Conservation (phyloP, 352 stramenopile species). For the Phytophthora pisi region DNA sequence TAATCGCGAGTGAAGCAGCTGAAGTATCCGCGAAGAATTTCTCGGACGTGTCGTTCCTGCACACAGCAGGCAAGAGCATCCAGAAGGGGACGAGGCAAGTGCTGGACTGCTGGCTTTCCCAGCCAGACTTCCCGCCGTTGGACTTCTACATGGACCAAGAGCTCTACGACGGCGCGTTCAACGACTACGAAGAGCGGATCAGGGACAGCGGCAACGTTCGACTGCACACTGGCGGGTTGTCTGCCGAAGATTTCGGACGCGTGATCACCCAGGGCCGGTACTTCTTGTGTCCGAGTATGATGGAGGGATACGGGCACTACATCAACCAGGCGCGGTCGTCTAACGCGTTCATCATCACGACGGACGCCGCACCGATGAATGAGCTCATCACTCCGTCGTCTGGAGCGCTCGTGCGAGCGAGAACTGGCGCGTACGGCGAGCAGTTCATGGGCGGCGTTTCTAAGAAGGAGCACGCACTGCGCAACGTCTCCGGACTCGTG, state of each 20-base stretch:
- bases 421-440: conserved; percentile 21
- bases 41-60: conserved; percentile 41
- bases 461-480: conserved; percentile 33
- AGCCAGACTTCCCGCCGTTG: conserved; percentile 41
- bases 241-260: conserved; percentile 35
- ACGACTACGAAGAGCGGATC: conserved; percentile 22
- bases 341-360: conserved; percentile 51
- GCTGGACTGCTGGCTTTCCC: conserved; percentile 48
- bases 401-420: conserved; percentile 44
- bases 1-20: conserved; percentile 8
- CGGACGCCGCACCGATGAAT: conserved; percentile 57
- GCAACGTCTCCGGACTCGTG: conserved; percentile 48
- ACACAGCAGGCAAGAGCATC: conserved; percentile 50
- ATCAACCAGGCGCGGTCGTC: conserved; percentile 65
- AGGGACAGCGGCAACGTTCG: conserved; percentile 19
- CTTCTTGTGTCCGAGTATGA: conserved; percentile 55
- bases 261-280: conserved; percentile 42
- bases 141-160: conserved; percentile 50
- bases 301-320: conserved; percentile 65
- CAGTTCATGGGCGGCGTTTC: conserved; percentile 52
- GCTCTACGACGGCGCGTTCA: conserved; percentile 34
- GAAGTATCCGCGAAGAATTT: conserved; percentile 42
- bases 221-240: conserved; percentile 36
- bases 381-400: conserved; percentile 50
- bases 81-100: conserved; percentile 52